Base-by-base conservation (phyloP, 1,139 yeast genomes). In the Yamadazyma blattariae region DNA sequence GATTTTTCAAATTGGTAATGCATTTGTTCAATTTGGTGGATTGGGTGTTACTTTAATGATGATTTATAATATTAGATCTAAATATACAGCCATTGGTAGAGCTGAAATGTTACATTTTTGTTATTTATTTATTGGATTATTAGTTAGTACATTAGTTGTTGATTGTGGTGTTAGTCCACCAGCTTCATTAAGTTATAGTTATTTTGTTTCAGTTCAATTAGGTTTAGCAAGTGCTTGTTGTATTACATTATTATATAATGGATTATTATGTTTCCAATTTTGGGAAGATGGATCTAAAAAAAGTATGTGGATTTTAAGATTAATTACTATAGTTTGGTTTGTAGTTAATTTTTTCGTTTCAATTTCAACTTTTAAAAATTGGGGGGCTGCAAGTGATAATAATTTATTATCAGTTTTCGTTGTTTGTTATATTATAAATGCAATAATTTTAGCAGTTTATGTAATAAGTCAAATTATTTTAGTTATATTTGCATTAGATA, bases 131-230 rank as follows among this genome's bases (percentile, higher is more conserved):
- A 64, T 82, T 28, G 67, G 77, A 1, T 68, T 85, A 46, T 71
- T 78, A 9, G 72, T 84, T 20, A 62, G 82, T 44, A 72, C 90
- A 5, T 67, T 90, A 39, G 76, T 89, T 25, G 92, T 88, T 12
- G 96, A 90, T 54, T 82, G 95, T 47, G 97, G 97, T 20, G 97
- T 90, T 4, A 74, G 87, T 15, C 95, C 97, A 2, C 95, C 96
- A 1, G 83, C 90, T 4, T 76, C 92, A 3, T 51, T 54, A 4
- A 69, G 87, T 9, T 90, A 79, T 55, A 84, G 89, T 0, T 89
- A 85, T 57, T 83, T 89, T 57, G 97, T 87, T 9, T 77, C 94
- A 11, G 70, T 81, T 2, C 97, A 90, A 57, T 56, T 83, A 12
- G 96, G 94, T 0, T 49, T 85, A 14, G 74, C 84, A 0, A 78